Percentiles rank a stretch among this genome's conserved stretches.
Conservation (phyloP, 129 eudicot genomes). For the Oenanthe sinensis region DNA sequence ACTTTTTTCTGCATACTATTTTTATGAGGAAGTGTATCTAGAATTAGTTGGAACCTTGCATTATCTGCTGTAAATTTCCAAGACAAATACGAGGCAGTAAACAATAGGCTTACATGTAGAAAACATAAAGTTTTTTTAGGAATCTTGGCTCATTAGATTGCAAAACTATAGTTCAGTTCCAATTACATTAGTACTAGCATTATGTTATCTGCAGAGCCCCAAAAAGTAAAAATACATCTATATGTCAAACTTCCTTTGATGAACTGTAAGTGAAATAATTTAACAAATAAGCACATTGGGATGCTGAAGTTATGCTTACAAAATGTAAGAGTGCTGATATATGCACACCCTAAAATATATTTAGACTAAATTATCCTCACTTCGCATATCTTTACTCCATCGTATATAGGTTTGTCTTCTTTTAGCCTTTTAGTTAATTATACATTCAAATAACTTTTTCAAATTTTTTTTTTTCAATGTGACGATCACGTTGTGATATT, state of each 20-base stretch:
- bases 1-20: too few species aligned
- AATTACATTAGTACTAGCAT: too few species aligned
- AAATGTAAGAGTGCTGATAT: not conserved
- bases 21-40: too few species aligned
- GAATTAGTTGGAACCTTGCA: not conserved
- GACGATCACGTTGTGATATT: too few species aligned
- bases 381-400: too few species aligned
- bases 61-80: not conserved
- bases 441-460: too few species aligned
- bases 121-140: not conserved
- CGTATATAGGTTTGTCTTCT: too few species aligned
- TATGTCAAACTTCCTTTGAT: not conserved
- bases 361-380: too few species aligned
- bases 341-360: too few species aligned
- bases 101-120: not conserved
- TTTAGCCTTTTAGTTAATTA: too few species aligned
- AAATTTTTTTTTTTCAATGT: too few species aligned
- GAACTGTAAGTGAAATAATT: not conserved
- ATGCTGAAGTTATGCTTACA: not conserved
- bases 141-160: not conserved
- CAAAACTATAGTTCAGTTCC: not conserved
- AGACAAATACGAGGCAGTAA: not conserved
- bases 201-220: too few species aligned
- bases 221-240: not conserved
- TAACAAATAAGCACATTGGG: not conserved